Evolutionary conservation across 2,329 filamentous ascomycete genomes (phyloP), one percentile per base, ranked within the genome.

Genomic region (Ampelomyces quisqualis): DNA sequence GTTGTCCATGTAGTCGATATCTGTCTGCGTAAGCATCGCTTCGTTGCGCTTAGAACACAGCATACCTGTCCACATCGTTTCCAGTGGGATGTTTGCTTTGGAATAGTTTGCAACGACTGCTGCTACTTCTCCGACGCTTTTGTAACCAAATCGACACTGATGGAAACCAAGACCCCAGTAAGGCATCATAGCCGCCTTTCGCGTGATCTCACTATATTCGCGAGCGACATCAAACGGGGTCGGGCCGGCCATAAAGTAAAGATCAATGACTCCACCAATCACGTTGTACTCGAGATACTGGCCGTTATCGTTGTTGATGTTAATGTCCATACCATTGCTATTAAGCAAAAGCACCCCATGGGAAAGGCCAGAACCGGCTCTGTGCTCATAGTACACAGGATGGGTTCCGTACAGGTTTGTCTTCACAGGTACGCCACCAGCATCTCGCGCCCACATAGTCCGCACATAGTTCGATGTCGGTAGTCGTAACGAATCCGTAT

Each of bases 221-320:
- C 69, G 62, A 18, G 73, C 65, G 15, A 74, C 75, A 27, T 73
- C 68, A 11, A 69, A 68, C 0, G 75, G 74, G 7, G 63, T 53
- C 1, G 74, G 73, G 2, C 75, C 75, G 17, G 72, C 67, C 27
- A 77, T 47, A 56, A 77, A 77, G 58, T 77, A 77, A 5, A 77
- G 64, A 64, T 90, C 88, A 5, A 91, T 62, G 13, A 90, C 77
- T n/a, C 88, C 88, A 8, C 87, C 87, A 0, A 90, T 71, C 0
- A 80, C 80, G 61, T 90, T 88, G 69, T 90, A 91, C 64, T 90
- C 85, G 3, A 91, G 75, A 47, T 83, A 88, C 60, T 90, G 82
- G 5, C 78, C 75, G 17, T 73, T 68, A 3, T 79, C 79, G 45
- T 81, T 79, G 62, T 88, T 79, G 65, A 90, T 82, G 53, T 84